Evolutionary conservation across 2,329 filamentous ascomycete genomes (phyloP).

Genomic region (Hirsutella minnesotensis): DNA sequence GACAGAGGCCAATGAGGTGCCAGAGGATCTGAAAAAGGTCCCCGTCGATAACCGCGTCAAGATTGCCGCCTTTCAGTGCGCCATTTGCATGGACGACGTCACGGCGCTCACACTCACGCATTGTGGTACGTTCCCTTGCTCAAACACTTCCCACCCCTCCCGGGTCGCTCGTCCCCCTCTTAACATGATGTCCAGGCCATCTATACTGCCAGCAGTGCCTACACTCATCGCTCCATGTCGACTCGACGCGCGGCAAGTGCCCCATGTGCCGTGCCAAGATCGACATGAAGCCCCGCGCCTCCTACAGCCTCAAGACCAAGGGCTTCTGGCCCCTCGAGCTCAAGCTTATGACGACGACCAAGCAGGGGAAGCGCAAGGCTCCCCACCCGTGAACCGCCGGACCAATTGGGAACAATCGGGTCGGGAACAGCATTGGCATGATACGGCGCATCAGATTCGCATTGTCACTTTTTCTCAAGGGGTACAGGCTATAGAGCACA

Average conservation of each 20-base stretch:
- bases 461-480: too few species aligned
- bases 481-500: too few species aligned
- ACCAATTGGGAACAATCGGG: too few species aligned
- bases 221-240: constrained; percentile 46
- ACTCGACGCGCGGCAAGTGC: constrained; percentile 43
- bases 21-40: constrained; percentile 29
- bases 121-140: constrained; percentile 40
- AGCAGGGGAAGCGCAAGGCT: constrained; percentile 33
- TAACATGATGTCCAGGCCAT: constrained; percentile 35
- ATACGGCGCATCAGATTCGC: too few species aligned
- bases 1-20: constrained; percentile 30
- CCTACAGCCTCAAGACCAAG: constrained; percentile 33
- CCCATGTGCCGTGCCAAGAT: constrained; percentile 53
- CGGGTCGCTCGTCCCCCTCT: too few species aligned
- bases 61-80: constrained; percentile 48
- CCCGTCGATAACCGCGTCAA: constrained; percentile 38
- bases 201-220: constrained; percentile 53
- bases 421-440: too few species aligned
- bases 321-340: constrained; percentile 48
- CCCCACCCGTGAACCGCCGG: constrained; percentile 17
- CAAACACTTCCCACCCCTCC: too few species aligned
- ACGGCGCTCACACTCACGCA: constrained; percentile 49
- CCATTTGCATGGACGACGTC: constrained; percentile 55
- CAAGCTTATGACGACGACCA: constrained; percentile 47
- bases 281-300: constrained; percentile 30